Percentiles rank a stretch among this genome's conserved stretches.
These are phyloP conservation scores for Leishmania major DNA, from an alignment of 208 protist genomes.

Conservation along the genomic window DNA sequence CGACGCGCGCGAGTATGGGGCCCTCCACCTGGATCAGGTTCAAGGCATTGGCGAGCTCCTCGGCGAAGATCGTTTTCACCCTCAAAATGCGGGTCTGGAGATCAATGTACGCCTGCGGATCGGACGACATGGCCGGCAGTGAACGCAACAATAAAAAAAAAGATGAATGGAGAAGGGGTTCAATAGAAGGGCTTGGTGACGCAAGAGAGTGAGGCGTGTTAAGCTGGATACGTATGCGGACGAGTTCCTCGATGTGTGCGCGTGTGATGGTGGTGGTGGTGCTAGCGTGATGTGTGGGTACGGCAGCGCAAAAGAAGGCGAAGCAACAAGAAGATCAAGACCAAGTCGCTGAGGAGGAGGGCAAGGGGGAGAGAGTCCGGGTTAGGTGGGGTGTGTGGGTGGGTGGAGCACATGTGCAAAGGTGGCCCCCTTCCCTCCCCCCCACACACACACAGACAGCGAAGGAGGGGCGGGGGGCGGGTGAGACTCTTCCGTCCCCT, in stretches of 20 bases:
- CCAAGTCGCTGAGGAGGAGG: background rate
- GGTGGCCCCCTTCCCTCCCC: no score
- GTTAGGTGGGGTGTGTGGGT: no score
- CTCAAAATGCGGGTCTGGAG: conserved; percentile 74
- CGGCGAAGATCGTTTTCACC: conserved; percentile 74
- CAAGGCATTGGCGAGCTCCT: conserved; percentile 63
- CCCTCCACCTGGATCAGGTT: conserved; percentile 80
- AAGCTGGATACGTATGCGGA: background rate
- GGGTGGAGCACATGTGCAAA: background rate
- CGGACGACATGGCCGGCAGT: conserved; percentile 28
- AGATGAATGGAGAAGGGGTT: no score
- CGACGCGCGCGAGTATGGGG: conserved; percentile 80
- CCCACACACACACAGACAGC: background rate
- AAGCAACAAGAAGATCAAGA: background rate
- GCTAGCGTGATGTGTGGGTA: background rate
- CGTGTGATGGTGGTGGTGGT: background rate
- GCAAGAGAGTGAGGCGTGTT: background rate
- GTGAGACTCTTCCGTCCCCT: background rate
- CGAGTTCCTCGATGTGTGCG: background rate
- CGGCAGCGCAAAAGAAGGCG: background rate
- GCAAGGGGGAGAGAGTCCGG: background rate
- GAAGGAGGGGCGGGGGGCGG: background rate
- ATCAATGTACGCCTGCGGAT: conserved; percentile 52
- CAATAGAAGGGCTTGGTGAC: background rate
- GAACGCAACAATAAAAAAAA: background rate